Evolutionary conservation across 2,329 filamentous ascomycete genomes (phyloP), one percentile per base, ranked within the genome.

Genomic region (Microsporum ferrugineum): DNA sequence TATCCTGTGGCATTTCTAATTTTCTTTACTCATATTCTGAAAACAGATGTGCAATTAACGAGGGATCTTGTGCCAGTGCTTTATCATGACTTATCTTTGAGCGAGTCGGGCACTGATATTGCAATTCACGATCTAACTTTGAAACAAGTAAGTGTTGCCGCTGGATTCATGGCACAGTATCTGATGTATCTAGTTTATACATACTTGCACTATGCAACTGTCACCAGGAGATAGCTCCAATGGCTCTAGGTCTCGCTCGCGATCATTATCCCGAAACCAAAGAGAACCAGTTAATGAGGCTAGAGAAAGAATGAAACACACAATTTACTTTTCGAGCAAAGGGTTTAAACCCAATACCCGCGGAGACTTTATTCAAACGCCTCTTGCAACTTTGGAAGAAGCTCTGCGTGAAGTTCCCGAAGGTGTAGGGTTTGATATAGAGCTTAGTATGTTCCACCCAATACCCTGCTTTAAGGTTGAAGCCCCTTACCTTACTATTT

Each of bases 21-120:
- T 56, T 6, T 14, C 53, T 47, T 8, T 60, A 57, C 31, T 2
- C 27, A 49, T 27, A 7, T 7, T 33, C 34, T 39, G 38, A 6
- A 7, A 39, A 12, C 36, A 71, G 76, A 78, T 66, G 69, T 76
- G 1, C 76, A 78, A 62, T 64, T 78, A 14, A 77, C 76, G 1
- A 71, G 70, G 63, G 76, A 78, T 57, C 65, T 70, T 41, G 66
- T 73, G 8, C 73, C 76, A 1, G 69, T 78, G 8, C 69, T 77
- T 14, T 77, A 73, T 57, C 75, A 77, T 62, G 75, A 77, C 63
- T 77, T 76, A 58, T 71, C 71, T 1, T 62, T 78, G 4, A 77
- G 74, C 62, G 75, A 78, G 61, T 71, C 72, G 3, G 76, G 76
- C 1, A 73, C 73, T 2, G 75, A 78, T 62, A 65, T 72, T 36